A percentile compares a stretch with the other conserved stretches of the same genome.
phyloP scores from a whole-genome alignment of 2,329 filamentous ascomycete genomes.

The Fusarium neocosmosporiellum region DNA sequence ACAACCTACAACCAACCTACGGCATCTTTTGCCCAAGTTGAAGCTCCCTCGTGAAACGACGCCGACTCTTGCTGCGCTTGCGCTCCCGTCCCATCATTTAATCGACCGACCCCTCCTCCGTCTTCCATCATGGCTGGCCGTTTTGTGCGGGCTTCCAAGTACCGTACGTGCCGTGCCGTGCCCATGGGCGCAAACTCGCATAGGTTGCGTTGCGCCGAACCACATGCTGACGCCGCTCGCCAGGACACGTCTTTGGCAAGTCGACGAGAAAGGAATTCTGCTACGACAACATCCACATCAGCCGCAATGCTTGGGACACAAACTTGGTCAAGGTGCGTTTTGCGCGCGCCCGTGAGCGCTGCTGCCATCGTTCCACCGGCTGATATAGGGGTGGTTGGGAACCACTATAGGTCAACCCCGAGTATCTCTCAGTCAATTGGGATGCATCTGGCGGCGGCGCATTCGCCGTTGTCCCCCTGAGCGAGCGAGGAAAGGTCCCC shows the following conservation, averaged over 20 bases:
- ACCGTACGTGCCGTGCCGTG: constrained; percentile 63
- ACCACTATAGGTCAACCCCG: constrained; percentile 81
- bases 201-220: constrained; percentile 31
- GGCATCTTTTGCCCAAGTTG: constrained; percentile 37
- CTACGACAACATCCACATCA: constrained; percentile 98
- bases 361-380: constrained; percentile 31
- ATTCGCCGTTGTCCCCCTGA: constrained; percentile 93
- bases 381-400: constrained; percentile 39
- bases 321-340: constrained; percentile 90
- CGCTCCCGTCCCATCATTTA: constrained; percentile 11
- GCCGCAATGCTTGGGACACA: constrained; percentile 98
- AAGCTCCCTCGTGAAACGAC: constrained; percentile 13
- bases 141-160: constrained; percentile 76
- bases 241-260: constrained; percentile 98
- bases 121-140: constrained; percentile 66
- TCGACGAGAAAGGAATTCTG: constrained; percentile 96
- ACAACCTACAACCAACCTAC: constrained; percentile 38
- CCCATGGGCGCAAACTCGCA: constrained; percentile 37
- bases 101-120: constrained; percentile 15
- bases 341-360: constrained; percentile 8
- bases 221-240: constrained; percentile 43
- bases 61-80: constrained; percentile 19
- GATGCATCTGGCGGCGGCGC: constrained; percentile 95
- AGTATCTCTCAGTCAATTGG: constrained; percentile 98
- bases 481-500: constrained; percentile 89